Conservation (phyloP, 345 rosid genomes). For the Moricandia moricandioides region DNA sequence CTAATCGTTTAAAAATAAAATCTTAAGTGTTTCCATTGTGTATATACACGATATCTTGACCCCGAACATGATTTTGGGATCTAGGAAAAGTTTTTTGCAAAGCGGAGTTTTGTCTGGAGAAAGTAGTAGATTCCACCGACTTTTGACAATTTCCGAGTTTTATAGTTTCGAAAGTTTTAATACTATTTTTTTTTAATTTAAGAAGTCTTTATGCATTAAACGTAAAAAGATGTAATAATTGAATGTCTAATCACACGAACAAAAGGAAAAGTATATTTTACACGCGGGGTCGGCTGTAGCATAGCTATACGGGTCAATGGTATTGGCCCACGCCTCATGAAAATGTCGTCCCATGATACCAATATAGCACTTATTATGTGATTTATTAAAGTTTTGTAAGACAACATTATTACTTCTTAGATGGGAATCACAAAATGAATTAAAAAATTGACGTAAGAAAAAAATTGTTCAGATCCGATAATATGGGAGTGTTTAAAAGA, state of each 20-base stretch:
- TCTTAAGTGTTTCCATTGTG: no score
- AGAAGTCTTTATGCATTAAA: not conserved
- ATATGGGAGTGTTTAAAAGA: no score
- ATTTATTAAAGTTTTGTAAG: not conserved
- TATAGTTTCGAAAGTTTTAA: not conserved
- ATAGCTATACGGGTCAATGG: not conserved
- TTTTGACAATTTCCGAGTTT: conserved; percentile 8
- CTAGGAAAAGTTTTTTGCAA: conserved; percentile 4
- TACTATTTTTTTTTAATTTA: not conserved
- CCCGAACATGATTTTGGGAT: not conserved
- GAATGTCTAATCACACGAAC: conserved; percentile 31
- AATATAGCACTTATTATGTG: not conserved
- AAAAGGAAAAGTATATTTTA: conserved; percentile 5
- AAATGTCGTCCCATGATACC: conserved; percentile 13
- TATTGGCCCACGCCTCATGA: conserved; percentile 32
- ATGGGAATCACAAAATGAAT: no score
- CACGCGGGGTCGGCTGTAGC: conserved; percentile 28
- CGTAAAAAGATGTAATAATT: not conserved
- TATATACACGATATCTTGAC: no score
- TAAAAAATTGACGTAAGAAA: no score
- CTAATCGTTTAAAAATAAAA: no score
- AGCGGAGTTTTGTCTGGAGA: conserved; percentile 23
- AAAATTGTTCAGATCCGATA: no score
- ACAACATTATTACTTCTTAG: not conserved
- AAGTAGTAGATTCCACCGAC: conserved; percentile 2